phyloP scores from a whole-genome alignment of 352 stramenopile species.

The Lagenidium giganteum region DNA sequence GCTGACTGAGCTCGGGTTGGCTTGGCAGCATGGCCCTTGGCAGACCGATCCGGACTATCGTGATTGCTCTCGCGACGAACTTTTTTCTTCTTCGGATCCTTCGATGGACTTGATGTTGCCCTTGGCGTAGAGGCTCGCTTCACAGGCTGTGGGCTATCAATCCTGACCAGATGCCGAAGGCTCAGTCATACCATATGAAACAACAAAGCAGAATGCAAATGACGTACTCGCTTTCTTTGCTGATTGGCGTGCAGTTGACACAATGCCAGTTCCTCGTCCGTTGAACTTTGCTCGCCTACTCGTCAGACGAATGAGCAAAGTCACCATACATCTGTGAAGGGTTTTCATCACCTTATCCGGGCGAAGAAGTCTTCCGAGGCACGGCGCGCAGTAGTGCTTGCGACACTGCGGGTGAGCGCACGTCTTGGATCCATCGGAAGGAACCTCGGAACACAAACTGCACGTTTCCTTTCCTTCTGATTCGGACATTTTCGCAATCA shows the following conservation, averaged over 20 bases:
- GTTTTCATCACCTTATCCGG: too few species aligned
- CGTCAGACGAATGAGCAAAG: not conserved
- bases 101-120: not conserved
- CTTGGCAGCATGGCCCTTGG: too few species aligned
- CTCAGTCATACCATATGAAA: too few species aligned
- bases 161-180: too few species aligned
- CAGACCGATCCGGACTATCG: too few species aligned
- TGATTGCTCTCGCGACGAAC: slow-evolving; percentile 21
- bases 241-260: slow-evolving; percentile 45
- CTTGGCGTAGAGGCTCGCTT: not conserved
- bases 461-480: too few species aligned
- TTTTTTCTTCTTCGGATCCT: slow-evolving; percentile 46
- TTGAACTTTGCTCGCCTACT: slow-evolving; percentile 39
- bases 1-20: too few species aligned
- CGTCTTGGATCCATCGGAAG: slow-evolving; percentile 35
- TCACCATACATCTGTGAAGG: slow-evolving; percentile 22
- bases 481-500: too few species aligned
- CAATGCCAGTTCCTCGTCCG: slow-evolving; percentile 57
- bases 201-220: not conserved
- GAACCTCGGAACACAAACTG: too few species aligned
- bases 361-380: slow-evolving; percentile 56
- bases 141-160: not conserved
- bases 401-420: slow-evolving; percentile 42
- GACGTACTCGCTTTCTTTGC: slow-evolving; percentile 3
- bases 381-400: slow-evolving; percentile 48